Evolutionary conservation across 768 basidiomycete genomes (phyloP), one percentile per base, ranked within the genome.

Genomic region (Cyclocybe aegerita): DNA sequence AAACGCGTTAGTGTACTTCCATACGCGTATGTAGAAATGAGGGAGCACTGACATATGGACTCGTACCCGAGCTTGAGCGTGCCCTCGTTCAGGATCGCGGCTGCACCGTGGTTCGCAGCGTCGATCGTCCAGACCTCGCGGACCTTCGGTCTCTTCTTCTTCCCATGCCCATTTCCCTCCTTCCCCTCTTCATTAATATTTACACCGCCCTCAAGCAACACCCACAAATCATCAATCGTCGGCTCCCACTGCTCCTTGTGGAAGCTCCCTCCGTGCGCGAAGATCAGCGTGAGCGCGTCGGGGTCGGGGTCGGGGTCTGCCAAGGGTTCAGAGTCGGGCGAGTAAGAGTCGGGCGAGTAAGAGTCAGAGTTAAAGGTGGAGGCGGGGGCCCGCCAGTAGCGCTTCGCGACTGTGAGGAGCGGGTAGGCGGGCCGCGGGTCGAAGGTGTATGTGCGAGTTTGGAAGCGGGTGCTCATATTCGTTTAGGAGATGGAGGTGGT

Each of bases 181-280:
- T n/a, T n/a, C n/a, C n/a, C n/a, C n/a, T n/a, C n/a, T n/a, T n/a
- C n/a, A n/a, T n/a, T n/a, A n/a, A n/a, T n/a, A n/a, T n/a, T n/a
- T n/a, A n/a, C n/a, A n/a, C n/a, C 43, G 4, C 46, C 35, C 1
- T 50, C 59, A 4, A 73, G 48, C 1, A 73, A 41, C 1, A 35
- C 50, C 42, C 69, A 74, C 12, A 83, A 59, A 6, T 79, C 75
- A 7, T 78, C 75, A 2, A 84, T 64, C 0, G 73, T 71, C 0
- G 82, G 80, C 54, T 83, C 81, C 78, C 79, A 83, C n/a, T 70
- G 70, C 56, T 83, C 82, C 54, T 83, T 83, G 58, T 77, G 77
- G 58, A 77, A 80, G 0, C 81, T 74, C 1, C 77, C 80, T 6
- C 74, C 80, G 55, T 83, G 82, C 1, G 78, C 60, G 44, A 81